Conservation (phyloP, 192 early-diverging fungal genomes). For the Entomortierella lignicola region DNA sequence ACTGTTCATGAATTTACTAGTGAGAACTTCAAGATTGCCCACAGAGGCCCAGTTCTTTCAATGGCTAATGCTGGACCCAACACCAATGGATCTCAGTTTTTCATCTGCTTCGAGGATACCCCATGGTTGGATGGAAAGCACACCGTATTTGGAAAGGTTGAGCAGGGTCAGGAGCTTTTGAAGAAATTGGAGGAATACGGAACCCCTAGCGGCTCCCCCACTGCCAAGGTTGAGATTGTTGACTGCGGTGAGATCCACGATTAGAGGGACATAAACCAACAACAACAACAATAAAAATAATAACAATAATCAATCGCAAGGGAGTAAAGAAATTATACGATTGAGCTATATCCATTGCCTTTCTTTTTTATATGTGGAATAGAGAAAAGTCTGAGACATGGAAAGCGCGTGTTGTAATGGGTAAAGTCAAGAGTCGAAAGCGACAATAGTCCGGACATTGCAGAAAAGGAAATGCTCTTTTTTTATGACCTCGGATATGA, state of each 20-base stretch:
- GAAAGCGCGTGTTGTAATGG: not conserved
- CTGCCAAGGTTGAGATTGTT: constrained; percentile 72
- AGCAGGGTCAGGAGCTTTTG: constrained; percentile 79
- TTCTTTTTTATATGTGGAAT: too few species aligned
- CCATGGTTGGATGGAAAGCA: constrained; percentile 92
- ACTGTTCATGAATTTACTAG: constrained; percentile 30
- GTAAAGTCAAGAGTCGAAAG: not conserved
- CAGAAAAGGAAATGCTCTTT: not conserved
- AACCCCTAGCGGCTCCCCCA: constrained; percentile 72
- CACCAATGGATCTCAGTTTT: constrained; percentile 51
- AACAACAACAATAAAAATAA: not conserved
- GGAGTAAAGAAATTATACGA: not conserved
- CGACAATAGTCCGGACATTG: not conserved
- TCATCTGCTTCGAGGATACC: constrained; percentile 64
- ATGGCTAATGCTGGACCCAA: constrained; percentile 83
- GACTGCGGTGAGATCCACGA: constrained; percentile 80
- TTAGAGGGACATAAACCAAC: not conserved
- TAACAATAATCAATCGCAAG: not conserved
- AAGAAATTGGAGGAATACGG: constrained; percentile 76
- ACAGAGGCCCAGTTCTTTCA: constrained; percentile 74
- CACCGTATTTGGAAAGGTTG: constrained; percentile 91
- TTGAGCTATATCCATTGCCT: too few species aligned
- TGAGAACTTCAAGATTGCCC: constrained; percentile 93
- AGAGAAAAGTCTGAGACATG: constrained; percentile 19
- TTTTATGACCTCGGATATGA: not conserved